Evolutionary conservation across 331 rosid species (phyloP).

Genomic region (Telfairia occidentalis): DNA sequence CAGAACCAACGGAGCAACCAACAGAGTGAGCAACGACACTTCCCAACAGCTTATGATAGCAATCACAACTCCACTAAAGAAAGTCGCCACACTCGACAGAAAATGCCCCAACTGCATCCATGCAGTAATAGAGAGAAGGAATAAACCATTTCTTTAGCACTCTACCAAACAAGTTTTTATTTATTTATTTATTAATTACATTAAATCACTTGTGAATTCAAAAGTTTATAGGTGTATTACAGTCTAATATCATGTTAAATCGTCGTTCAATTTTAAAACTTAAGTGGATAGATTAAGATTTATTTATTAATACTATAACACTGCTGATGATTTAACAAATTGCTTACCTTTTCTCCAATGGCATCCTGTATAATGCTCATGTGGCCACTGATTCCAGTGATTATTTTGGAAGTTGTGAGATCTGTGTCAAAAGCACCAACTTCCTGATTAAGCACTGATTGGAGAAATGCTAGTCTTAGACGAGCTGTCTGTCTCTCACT

Average conservation of each 20-base stretch:
- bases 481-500: constrained; percentile 67
- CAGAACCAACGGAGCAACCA: constrained; percentile 63
- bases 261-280: too few species aligned
- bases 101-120: constrained; percentile 64
- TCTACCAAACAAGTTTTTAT: too few species aligned
- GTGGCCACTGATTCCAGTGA: constrained; percentile 59
- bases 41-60: constrained; percentile 70
- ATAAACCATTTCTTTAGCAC: not conserved
- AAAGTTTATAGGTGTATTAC: not conserved
- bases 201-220: not conserved
- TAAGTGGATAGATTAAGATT: too few species aligned
- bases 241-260: too few species aligned
- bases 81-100: constrained; percentile 50
- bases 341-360: constrained; percentile 67
- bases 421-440: constrained; percentile 82
- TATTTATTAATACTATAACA: too few species aligned
- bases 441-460: constrained; percentile 65
- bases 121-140: not conserved
- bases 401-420: constrained; percentile 54
- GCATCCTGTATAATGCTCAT: constrained; percentile 73
- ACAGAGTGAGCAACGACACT: constrained; percentile 47
- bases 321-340: not conserved
- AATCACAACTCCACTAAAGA: constrained; percentile 55
- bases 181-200: too few species aligned
- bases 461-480: constrained; percentile 52